Evolutionary conservation across 169 alveolate species (phyloP).

Genomic region (Toxoplasma gondii): DNA sequence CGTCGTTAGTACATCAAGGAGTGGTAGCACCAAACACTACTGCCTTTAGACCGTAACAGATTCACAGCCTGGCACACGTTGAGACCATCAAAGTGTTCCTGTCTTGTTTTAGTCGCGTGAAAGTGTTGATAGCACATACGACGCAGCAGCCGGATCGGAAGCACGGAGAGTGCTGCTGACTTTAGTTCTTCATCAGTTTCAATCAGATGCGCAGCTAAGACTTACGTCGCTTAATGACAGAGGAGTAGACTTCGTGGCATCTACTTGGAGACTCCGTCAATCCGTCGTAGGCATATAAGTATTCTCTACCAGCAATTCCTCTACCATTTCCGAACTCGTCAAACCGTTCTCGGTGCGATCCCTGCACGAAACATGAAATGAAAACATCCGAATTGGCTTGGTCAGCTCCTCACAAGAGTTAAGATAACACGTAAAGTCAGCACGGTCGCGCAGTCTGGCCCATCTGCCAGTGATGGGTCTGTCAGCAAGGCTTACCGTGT

Average conservation of each 20-base stretch:
- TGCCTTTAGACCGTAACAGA: background rate
- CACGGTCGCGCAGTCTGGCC: background rate
- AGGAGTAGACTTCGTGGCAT: constrained; percentile 81
- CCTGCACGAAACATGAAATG: constrained; percentile 48
- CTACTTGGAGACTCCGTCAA: constrained; percentile 79
- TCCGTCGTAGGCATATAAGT: constrained; percentile 79
- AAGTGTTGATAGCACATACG: too few species aligned
- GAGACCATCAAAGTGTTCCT: too few species aligned
- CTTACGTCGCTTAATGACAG: constrained; percentile 72
- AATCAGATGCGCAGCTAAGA: background rate
- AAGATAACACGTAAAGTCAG: background rate
- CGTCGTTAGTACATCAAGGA: background rate
- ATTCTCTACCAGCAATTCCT: constrained; percentile 87
- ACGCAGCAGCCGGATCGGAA: too few species aligned
- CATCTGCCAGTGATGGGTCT: background rate
- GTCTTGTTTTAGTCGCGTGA: too few species aligned
- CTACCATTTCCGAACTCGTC: constrained; percentile 87
- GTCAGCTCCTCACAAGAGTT: background rate
- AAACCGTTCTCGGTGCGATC: constrained; percentile 84
- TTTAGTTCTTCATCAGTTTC: too few species aligned
- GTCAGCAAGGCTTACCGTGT: constrained; percentile 70
- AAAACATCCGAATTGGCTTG: background rate
- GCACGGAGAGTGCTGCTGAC: too few species aligned
- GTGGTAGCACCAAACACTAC: too few species aligned
- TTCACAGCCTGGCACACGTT: background rate